Evolutionary conservation across 805 yeast genomes (phyloP), one percentile per base, ranked within the genome.

Genomic region (Pichia occidentalis): DNA sequence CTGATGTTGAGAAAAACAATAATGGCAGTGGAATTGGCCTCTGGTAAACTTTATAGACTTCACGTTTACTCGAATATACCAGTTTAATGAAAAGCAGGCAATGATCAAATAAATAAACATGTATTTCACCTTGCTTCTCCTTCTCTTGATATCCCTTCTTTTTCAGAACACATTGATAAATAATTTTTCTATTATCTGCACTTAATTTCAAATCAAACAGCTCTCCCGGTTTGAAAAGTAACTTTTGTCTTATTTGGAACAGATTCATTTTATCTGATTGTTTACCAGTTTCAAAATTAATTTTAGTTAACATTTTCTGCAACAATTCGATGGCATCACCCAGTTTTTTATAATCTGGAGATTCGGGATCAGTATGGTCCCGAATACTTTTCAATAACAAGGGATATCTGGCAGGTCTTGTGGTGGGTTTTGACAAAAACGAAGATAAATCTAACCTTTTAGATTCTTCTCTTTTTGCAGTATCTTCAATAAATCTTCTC

Each of bases 341-440:
- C 40, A 92, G 65, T 48, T 79, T 74, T 37, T 72, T 74, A 51
- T 71, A 73, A 48, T 88, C 96, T 1, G 85, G 78, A 7, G 78
- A 71, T 19, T 77, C 83, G n/a, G 80, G 80, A 37, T 71, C 74
- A 0, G 97, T 87, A 46, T 77, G 75, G 57, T 92, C 90, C 47
- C 85, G 67, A 24, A 92, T 84, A 33, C 90, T 92, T 40, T 75
- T 80, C 17, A 90, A 68, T 40, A 92, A 68, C 34, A 92, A 64
- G 47, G 95, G 95, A 61, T 92, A 92, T 48, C 97, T 70, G 8
- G 97, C 97, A 23, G 96, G 87, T 57, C 98, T 75, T 12, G 96
- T 87, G 2, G 95, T 88, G 36, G 97, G 97, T 54, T 90, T 94
- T 6, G 95, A 85, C 46, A 92, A 69, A 53, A 87, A 92, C 0